These are phyloP conservation scores for Xerocomus potaroensis DNA, from an alignment of 768 basidiomycete genomes.

Conservation along the genomic window DNA sequence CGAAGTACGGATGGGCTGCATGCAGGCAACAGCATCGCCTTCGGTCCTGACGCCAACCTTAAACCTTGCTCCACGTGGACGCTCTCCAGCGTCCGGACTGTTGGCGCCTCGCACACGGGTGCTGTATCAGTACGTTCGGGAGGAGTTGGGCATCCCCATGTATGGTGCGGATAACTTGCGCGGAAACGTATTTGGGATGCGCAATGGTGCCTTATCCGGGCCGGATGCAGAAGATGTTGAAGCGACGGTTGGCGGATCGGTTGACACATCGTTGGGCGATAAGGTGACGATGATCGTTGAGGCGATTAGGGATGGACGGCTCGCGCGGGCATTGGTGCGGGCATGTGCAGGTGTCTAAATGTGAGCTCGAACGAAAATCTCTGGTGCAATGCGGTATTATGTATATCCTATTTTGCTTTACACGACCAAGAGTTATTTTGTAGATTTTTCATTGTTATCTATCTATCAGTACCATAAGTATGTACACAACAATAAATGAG, in stretches of 20 bases:
- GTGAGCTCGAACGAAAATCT: not conserved
- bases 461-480: too few relatives aligned
- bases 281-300: slow-evolving; percentile 76
- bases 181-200: slow-evolving; percentile 55
- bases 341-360: slow-evolving; percentile 37
- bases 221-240: slow-evolving; percentile 37
- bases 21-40: slow-evolving; percentile 11
- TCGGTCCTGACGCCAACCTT: slow-evolving; percentile 26
- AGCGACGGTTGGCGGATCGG: slow-evolving; percentile 10
- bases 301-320: slow-evolving; percentile 68
- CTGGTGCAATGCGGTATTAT: too few relatives aligned
- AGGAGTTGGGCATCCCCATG: slow-evolving; percentile 72
- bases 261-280: slow-evolving; percentile 60
- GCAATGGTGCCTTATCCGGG: not conserved
- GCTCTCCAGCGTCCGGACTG: slow-evolving; percentile 61
- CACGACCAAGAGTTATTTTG: too few relatives aligned
- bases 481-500: too few relatives aligned
- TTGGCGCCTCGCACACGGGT: slow-evolving; percentile 52
- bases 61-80: slow-evolving; percentile 48
- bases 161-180: slow-evolving; percentile 72
- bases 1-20: slow-evolving; percentile 15
- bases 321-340: slow-evolving; percentile 52
- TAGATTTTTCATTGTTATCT: not conserved
- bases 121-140: slow-evolving; percentile 74
- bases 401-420: not conserved